Evolutionary conservation across 495 filamentous ascomycete species (phyloP), one percentile per base, ranked within the genome.

Genomic region (Daldinia vernicosa): DNA sequence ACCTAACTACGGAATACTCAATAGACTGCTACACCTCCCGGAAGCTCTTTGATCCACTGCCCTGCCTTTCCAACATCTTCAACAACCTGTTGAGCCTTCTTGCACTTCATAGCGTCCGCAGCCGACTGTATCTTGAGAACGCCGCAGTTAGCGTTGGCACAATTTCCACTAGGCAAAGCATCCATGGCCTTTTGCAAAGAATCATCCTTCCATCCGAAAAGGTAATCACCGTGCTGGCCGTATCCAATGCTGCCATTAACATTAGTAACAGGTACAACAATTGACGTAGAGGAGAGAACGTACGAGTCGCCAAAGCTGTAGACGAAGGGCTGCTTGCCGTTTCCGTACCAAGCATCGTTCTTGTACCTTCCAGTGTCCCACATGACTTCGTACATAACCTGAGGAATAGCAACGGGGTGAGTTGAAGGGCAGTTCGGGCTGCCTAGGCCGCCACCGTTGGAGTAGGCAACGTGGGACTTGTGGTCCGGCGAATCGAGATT

Each of bases 121-220:
- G 69, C 72, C 5, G 74, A 66, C 64, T 80, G 78, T 11, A 78
- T 72, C 72, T 80, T 80, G 7, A 80, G 74, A 45, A 74, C 78
- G 5, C 61, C 63, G 68, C 78, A 80, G 51, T 76, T 78, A 43
- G 74, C 78, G 32, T 77, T 80, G 37, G 70, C 75, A 57, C 78
- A 80, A 0, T 67, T 71, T 1, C 66, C 70, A 12, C 63, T 63
- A 26, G 72, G 72, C 9, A 79, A 58, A 19, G 75, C 77, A 47
- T 83, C 78, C 78, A 83, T 78, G 9, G 76, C 78, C 52, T 77
- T 75, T 62, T 83, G 81, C 22, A 83, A 65, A 9, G 80, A 71
- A 33, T 79, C 76, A 19, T 75, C 80, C 59, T 81, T 76, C 81
- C 81, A 83, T 9, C 81, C 81, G 30, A 83, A 83, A 3, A 83